Evolutionary conservation across 2,329 filamentous ascomycete species (phyloP), one percentile per base, ranked within the genome.

Genomic region (Lithohypha guttulata): DNA sequence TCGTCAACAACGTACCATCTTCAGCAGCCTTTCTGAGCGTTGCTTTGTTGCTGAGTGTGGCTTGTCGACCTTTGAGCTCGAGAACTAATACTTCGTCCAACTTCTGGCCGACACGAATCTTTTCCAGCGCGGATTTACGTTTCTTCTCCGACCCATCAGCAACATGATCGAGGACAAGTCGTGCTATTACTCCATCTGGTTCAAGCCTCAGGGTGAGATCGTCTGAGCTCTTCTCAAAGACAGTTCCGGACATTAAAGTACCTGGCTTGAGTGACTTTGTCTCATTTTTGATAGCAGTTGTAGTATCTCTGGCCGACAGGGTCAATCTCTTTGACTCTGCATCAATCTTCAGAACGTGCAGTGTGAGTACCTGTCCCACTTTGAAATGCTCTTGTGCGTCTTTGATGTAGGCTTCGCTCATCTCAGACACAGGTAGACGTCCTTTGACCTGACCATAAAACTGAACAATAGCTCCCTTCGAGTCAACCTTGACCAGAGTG

Each of bases 371-470:
- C 58, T 98, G 91, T 1, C 91, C 93, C 29, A 78, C 64, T 23
- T 81, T 78, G 66, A 98, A 98, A 61, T 96, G 87, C 54, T 93
- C 79, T 31, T 75, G 76, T 3, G 91, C 86, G 54, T 95, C 83
- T 50, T 81, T 75, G 53, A 98, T 95, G 55, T 81, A 95, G 8
- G 87, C 86, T 58, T 98, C 91, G 57, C 91, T 96, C 91, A 98
- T 98, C 61, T 98, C 89, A 1, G 84, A 84, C 1, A 93, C 79
- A 2, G 91, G 91, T 39, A 98, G 70, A 65, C 93, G 98, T 6
- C 82, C 93, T 48, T 77, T 76, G 14, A 98, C 69, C 6, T 70
- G 64, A 13, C 85, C 85, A 54, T 93, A 98, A 61, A 96, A 98
- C 56, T 93, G 85, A 38, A 98, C 81, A 13, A 89, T 76, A 8